Percentiles rank a stretch among this genome's conserved stretches.
These are phyloP conservation scores for Boletus sp. DNA, from an alignment of 768 basidiomycete genomes.

Conservation along the genomic window DNA sequence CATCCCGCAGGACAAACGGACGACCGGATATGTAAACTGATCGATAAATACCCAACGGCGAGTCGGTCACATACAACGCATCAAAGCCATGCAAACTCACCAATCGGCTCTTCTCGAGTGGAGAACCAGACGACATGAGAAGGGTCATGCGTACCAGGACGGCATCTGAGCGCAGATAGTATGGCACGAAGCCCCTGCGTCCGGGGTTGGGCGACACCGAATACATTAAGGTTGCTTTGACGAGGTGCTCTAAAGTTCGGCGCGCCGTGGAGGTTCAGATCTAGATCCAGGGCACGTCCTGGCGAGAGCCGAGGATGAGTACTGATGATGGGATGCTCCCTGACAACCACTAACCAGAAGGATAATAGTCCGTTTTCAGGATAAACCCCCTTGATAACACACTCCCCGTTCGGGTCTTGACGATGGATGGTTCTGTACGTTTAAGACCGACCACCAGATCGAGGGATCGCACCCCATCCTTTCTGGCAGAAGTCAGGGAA, in stretches of 20 bases:
- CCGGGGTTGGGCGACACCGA: conserved; percentile 93
- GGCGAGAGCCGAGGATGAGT: conserved; percentile 3
- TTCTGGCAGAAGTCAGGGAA: background rate
- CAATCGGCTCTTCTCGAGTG: conserved; percentile 92
- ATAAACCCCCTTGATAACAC: conserved; percentile 89
- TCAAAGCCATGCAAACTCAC: conserved; percentile 42
- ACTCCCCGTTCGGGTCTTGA: conserved; percentile 80
- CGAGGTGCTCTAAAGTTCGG: conserved; percentile 91
- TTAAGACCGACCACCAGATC: conserved; percentile 65
- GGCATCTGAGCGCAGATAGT: conserved; percentile 76
- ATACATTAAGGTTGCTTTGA: conserved; percentile 82
- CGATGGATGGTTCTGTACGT: conserved; percentile 68
- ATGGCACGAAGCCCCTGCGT: conserved; percentile 89
- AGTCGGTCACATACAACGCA: background rate
- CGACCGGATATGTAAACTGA: conserved; percentile 83
- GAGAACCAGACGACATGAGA: conserved; percentile 93
- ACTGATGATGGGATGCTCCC: background rate
- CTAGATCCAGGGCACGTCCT: conserved; percentile 89
- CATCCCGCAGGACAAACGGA: conserved; percentile 90
- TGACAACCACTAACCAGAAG: conserved; percentile 52
- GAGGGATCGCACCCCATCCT: conserved; percentile 34
- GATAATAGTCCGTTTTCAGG: conserved; percentile 90
- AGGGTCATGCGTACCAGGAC: conserved; percentile 59
- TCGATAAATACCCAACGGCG: conserved; percentile 7
- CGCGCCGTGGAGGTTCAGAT: conserved; percentile 89